A percentile compares a stretch with the other conserved stretches of the same genome.
Conservation (phyloP, 1,284 basidiomycete species). For the Flammula alnicola region DNA sequence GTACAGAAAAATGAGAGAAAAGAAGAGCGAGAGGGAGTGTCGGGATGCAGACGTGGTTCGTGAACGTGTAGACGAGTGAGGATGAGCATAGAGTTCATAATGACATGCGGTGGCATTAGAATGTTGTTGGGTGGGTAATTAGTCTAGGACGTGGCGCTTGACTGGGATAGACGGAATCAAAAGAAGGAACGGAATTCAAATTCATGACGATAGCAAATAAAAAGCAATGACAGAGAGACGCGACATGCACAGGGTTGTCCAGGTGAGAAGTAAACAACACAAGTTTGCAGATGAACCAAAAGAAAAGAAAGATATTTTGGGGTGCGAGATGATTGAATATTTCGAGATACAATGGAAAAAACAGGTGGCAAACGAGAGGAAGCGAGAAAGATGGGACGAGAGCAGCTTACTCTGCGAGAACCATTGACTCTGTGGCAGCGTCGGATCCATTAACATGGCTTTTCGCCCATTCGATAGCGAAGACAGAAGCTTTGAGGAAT, state of each 20-base stretch:
- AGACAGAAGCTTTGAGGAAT: conserved; percentile 87
- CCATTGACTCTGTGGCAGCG: conserved; percentile 47
- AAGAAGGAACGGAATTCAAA: conserved; percentile 8
- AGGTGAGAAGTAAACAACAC: conserved; percentile 21
- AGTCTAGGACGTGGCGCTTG: conserved; percentile 19
- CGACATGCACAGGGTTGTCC: conserved; percentile 25
- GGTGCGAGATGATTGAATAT: conserved; percentile 21
- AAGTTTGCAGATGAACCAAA: conserved; percentile 20
- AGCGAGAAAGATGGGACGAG: conserved; percentile 20
- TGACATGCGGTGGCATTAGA: conserved; percentile 22
- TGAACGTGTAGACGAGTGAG: conserved; percentile 16
- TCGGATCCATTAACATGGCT: conserved; percentile 39
- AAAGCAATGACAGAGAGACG: conserved; percentile 28
- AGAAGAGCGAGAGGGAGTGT: conserved; percentile 11
- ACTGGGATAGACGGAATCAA: conserved; percentile 9
- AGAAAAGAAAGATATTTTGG: conserved; percentile 24
- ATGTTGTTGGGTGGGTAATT: conserved; percentile 13
- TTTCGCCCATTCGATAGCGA: conserved; percentile 73
- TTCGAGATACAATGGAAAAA: conserved; percentile 19
- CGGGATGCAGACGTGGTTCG: conserved; percentile 13
- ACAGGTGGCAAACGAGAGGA: conserved; percentile 8
- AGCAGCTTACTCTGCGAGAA: conserved; percentile 49
- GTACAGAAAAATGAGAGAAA: conserved; percentile 23
- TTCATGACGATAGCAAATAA: conserved; percentile 31
- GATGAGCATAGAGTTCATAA: conserved; percentile 22